A percentile compares a stretch with the other conserved stretches of the same genome.
These are phyloP conservation scores for Thozetella sp. DNA, from an alignment of 495 filamentous ascomycete species.

Conservation along the genomic window DNA sequence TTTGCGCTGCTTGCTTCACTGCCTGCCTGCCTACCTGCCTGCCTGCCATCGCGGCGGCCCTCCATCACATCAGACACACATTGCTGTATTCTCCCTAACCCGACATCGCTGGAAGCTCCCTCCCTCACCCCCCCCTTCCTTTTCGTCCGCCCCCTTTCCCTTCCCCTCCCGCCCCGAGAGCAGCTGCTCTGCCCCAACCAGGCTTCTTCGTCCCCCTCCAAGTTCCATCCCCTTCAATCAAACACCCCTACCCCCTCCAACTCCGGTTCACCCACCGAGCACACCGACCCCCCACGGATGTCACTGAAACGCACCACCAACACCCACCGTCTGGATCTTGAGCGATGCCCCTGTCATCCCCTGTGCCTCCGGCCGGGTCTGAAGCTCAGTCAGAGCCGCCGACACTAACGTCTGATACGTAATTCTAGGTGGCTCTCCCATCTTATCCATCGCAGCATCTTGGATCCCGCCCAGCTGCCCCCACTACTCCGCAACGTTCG, in stretches of 20 bases:
- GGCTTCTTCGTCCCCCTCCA: not conserved
- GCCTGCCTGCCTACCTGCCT: too few relatives aligned
- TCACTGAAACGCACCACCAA: constrained; percentile 1
- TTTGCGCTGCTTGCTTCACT: too few relatives aligned
- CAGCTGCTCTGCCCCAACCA: not conserved
- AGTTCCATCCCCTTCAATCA: constrained; percentile 5
- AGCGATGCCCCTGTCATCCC: too few relatives aligned
- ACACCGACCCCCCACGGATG: constrained; percentile 1
- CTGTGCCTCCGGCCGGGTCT: too few relatives aligned
- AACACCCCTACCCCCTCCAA: not conserved
- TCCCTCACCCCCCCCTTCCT: too few relatives aligned
- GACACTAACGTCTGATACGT: not conserved
- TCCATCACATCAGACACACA: too few relatives aligned
- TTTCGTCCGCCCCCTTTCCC: not conserved
- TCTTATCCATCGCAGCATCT: constrained; percentile 63
- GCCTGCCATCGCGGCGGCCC: too few relatives aligned
- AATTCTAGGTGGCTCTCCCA: constrained; percentile 69
- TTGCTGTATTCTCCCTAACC: too few relatives aligned
- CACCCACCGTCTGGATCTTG: too few relatives aligned
- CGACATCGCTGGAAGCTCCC: constrained; percentile 1
- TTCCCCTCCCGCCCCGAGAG: not conserved
- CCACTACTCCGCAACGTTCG: constrained; percentile 72
- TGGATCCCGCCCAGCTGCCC: constrained; percentile 70
- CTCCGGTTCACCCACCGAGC: not conserved
- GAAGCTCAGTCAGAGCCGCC: not conserved